Base-by-base conservation (phyloP, 2,329 filamentous ascomycete genomes). In the Phialocephala subalpina region DNA sequence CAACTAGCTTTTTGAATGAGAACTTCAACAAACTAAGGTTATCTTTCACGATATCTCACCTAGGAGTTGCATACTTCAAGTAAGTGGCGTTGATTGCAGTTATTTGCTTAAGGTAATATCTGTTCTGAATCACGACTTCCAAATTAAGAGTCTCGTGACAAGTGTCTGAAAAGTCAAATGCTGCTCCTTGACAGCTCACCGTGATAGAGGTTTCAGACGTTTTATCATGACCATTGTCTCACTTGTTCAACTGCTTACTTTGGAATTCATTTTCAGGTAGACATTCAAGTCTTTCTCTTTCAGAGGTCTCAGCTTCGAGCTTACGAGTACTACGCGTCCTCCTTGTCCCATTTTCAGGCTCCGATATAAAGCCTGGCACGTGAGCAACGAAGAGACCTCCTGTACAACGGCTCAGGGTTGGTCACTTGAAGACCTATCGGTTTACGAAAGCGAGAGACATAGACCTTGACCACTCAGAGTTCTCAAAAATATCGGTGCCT, bases 291-390 rank as follows among this genome's bases (percentile, higher is more conserved):
- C 2, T 2, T 18, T 58, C 5, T 22, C 38, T 27, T 18, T 47
- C 29, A 53, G 35, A 45, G 33, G 16, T 42, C 40, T 63, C 33
- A 58, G 56, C 25, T 61, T 22, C 27, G 52, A 36, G 60, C 60
- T 62, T 66, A 60, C 56, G 64, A 63, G 56, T 62, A 35, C 22
- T 58, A 65, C 63, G 64, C 64, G 60, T 63, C 60, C 20, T 53
- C 49, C 60, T 18, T 38, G 52, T 33, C 42, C 58, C 45, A 25
- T 33, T 49, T 55, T 53, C 57, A 66, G 64, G 64, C 65, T 62
- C 35, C 61, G 47, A 59, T 53, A 62, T 62, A 62, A 64, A 25
- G 22, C 2, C 36, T 33, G 18, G 35, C 65, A 67, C 65, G 65
- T 67, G 65, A 64, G 58, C 27, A 22, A 22, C 7, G 33, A 27